Percentiles rank a stretch among this genome's conserved stretches.
phyloP scores from a whole-genome alignment of 148 eudicot genomes.

The Dysphania ambrosioides region DNA sequence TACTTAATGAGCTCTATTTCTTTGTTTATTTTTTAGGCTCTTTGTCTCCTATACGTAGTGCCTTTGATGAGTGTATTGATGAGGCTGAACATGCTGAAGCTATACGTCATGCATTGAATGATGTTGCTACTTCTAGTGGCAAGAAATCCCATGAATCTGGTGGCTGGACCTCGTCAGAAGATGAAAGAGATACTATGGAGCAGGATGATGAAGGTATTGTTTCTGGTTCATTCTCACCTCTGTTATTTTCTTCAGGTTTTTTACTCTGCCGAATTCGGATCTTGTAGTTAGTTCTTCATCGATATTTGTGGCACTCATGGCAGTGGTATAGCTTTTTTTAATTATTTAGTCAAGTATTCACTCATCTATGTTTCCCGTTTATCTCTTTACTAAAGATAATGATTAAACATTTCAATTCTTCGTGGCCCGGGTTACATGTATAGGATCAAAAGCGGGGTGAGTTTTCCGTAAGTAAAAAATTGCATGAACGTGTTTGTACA shows the following conservation, averaged over 20 bases:
- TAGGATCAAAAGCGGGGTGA: too few species aligned
- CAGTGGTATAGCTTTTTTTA: not conserved
- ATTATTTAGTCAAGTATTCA: not conserved
- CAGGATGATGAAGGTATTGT: conserved; percentile 66
- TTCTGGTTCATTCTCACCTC: conserved; percentile 4
- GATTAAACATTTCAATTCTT: not conserved
- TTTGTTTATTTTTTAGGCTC: conserved; percentile 43
- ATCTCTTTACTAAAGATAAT: not conserved
- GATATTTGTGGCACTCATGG: not conserved
- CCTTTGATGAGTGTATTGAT: conserved; percentile 49
- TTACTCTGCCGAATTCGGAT: not conserved
- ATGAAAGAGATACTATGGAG: conserved; percentile 74
- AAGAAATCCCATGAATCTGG: conserved; percentile 29
- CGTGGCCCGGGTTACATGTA: not conserved
- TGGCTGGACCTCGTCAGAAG: conserved; percentile 87
- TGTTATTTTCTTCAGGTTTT: not conserved
- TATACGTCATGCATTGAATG: conserved; percentile 59
- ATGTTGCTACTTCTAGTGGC: conserved; percentile 65
- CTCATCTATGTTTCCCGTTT: not conserved
- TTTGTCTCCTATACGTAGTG: conserved; percentile 57
- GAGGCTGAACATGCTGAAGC: conserved; percentile 67
- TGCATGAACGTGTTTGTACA: not conserved
- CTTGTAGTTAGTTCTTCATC: not conserved
- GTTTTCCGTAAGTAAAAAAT: not conserved
- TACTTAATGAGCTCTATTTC: conserved; percentile 3